Evolutionary conservation across 2,329 filamentous ascomycete species (phyloP).

Genomic region (Calonectria hawksworthii): DNA sequence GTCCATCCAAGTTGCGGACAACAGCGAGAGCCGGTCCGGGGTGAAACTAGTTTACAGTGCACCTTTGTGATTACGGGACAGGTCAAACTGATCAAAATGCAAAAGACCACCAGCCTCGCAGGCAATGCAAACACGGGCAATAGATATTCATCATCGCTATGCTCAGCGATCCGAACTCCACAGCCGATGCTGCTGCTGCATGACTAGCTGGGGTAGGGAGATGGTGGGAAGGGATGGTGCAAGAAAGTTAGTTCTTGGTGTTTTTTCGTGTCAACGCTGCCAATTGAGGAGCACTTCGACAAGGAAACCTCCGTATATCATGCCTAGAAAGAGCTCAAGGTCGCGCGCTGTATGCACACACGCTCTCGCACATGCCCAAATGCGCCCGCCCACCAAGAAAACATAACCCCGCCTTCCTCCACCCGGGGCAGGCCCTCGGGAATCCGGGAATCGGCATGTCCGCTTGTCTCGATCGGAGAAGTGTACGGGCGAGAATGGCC

Average conservation of each 20-base stretch:
- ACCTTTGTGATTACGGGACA: slow-evolving; percentile 24
- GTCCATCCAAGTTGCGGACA: slow-evolving; percentile 18
- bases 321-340: slow-evolving; percentile 11
- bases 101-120: slow-evolving; percentile 18
- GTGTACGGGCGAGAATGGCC: background rate
- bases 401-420: slow-evolving; percentile 20
- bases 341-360: background rate
- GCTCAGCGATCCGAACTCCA: background rate
- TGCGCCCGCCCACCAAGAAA: background rate
- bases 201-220: background rate
- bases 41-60: slow-evolving; percentile 17
- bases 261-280: background rate
- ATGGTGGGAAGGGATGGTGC: background rate
- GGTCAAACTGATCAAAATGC: slow-evolving; percentile 13
- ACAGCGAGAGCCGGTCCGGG: background rate
- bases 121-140: background rate
- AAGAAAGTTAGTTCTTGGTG: background rate
- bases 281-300: background rate
- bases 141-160: background rate
- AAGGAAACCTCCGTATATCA: slow-evolving; percentile 14
- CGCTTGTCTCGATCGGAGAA: background rate
- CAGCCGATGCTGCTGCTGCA: slow-evolving; percentile 17
- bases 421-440: slow-evolving; percentile 19
- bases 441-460: slow-evolving; percentile 32
- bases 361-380: background rate